phyloP scores from a whole-genome alignment of 1,284 basidiomycete genomes.

The Ustilago vetiveriae region DNA sequence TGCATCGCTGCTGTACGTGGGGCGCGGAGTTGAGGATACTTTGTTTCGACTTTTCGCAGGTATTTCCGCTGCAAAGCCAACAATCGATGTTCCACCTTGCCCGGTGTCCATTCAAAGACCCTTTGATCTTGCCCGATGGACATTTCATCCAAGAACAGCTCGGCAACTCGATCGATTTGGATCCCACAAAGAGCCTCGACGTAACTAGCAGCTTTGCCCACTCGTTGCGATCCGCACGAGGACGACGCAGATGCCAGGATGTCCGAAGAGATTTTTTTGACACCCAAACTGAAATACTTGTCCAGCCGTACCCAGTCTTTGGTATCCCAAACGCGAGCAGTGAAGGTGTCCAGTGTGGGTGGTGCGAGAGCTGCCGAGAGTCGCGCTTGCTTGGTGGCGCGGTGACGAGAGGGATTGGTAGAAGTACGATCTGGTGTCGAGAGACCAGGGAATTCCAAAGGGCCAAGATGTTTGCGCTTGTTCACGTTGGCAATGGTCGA shows the following conservation, averaged over 20 bases:
- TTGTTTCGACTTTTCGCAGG: slow-evolving; percentile 17
- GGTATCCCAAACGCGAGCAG: slow-evolving; percentile 25
- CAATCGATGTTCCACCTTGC: slow-evolving; percentile 25
- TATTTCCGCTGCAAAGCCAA: slow-evolving; percentile 42
- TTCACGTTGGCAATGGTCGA: slow-evolving; percentile 5
- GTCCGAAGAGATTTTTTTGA: slow-evolving; percentile 14
- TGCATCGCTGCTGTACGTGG: too few species aligned
- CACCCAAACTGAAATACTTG: slow-evolving; percentile 32
- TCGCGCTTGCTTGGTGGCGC: slow-evolving; percentile 11
- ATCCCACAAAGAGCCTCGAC: slow-evolving; percentile 17
- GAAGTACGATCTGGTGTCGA: slow-evolving; percentile 11
- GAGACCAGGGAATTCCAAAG: slow-evolving; percentile 13
- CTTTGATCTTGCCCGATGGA: not conserved
- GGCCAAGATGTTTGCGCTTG: slow-evolving; percentile 7
- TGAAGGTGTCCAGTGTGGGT: slow-evolving; percentile 5
- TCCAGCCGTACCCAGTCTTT: slow-evolving; percentile 39
- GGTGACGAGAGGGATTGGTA: not conserved
- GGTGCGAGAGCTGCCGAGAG: slow-evolving; percentile 12
- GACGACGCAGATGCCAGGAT: not conserved
- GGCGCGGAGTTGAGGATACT: too few species aligned
- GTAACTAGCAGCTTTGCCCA: slow-evolving; percentile 4
- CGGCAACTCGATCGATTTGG: slow-evolving; percentile 3
- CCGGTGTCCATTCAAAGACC: slow-evolving; percentile 19
- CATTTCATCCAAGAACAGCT: slow-evolving; percentile 23
- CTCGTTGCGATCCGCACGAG: not conserved